A percentile compares a stretch with the other conserved stretches of the same genome.
Conservation (phyloP, 176 grass and related monocot species). For the Cenchrus americanus region DNA sequence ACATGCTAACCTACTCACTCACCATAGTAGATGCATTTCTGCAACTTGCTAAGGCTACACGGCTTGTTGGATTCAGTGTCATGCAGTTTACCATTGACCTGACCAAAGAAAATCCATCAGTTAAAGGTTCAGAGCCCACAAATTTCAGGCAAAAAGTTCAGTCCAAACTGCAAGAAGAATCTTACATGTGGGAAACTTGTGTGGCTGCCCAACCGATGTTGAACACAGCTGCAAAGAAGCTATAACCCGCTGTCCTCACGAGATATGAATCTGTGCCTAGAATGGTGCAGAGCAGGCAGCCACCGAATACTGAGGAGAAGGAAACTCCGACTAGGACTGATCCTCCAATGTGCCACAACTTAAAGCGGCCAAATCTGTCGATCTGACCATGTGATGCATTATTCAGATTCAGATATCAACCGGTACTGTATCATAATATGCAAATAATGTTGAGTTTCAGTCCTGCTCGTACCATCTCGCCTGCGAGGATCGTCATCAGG, state of each 20-base stretch:
- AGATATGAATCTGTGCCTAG: constrained; percentile 62
- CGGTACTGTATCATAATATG: not conserved
- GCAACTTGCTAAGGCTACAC: constrained; percentile 70
- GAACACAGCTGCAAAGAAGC: constrained; percentile 70
- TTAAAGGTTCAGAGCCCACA: not conserved
- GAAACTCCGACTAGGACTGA: constrained; percentile 64
- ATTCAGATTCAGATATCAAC: not conserved
- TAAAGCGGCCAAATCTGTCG: constrained; percentile 68
- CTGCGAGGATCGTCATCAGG: constrained; percentile 62
- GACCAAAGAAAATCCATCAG: not conserved
- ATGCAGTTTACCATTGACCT: constrained; percentile 91
- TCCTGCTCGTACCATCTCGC: constrained; percentile 58
- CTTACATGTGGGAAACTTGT: constrained; percentile 81
- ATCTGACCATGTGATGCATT: constrained; percentile 39
- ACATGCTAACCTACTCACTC: constrained; percentile 2
- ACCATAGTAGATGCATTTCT: constrained; percentile 82
- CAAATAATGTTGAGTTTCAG: not conserved
- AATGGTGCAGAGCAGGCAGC: constrained; percentile 63
- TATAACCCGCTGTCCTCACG: constrained; percentile 64
- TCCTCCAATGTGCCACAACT: constrained; percentile 76
- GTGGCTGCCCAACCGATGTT: constrained; percentile 75
- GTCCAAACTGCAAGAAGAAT: not conserved
- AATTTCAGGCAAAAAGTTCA: not conserved
- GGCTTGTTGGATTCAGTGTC: constrained; percentile 63
- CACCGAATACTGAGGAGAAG: constrained; percentile 79